Evolutionary conservation across 352 stramenopile genomes (phyloP).

Genomic region (Pythium scleroteichum): DNA sequence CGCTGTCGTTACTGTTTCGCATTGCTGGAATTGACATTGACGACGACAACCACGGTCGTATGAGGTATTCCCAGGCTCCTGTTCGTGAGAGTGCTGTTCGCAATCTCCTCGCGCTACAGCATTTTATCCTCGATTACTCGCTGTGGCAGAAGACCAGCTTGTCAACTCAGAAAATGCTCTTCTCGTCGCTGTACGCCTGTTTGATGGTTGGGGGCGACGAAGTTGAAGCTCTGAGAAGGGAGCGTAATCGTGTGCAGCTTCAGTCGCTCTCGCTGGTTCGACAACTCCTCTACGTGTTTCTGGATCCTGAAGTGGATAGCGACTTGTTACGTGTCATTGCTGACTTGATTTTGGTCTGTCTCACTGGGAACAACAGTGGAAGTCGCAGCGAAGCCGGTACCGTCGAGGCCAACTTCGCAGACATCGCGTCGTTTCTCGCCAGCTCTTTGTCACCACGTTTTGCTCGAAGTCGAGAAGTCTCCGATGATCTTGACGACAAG

Average conservation of each 20-base stretch:
- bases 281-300: conserved; percentile 70
- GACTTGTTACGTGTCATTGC: conserved; percentile 61
- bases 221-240: conserved; percentile 27
- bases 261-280: conserved; percentile 66
- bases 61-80: background rate
- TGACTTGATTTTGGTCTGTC: conserved; percentile 67
- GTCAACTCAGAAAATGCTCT: conserved; percentile 50
- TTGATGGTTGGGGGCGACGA: conserved; percentile 50
- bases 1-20: conserved; percentile 45
- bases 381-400: conserved; percentile 32
- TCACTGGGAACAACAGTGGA: conserved; percentile 43
- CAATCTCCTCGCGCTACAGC: conserved; percentile 64
- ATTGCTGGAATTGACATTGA: conserved; percentile 59
- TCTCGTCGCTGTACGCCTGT: conserved; percentile 65
- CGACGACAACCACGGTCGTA: conserved; percentile 1
- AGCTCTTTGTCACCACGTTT: conserved; percentile 61
- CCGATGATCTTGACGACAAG: conserved; percentile 6
- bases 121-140: conserved; percentile 74
- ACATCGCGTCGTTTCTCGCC: conserved; percentile 63
- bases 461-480: conserved; percentile 21
- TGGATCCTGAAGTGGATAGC: conserved; percentile 48
- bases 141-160: conserved; percentile 55
- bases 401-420: conserved; percentile 63
- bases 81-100: conserved; percentile 46
- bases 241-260: conserved; percentile 60